A percentile compares a stretch with the other conserved stretches of the same genome.
Conservation (phyloP, 768 basidiomycete genomes). For the Boletellus ananiceps region DNA sequence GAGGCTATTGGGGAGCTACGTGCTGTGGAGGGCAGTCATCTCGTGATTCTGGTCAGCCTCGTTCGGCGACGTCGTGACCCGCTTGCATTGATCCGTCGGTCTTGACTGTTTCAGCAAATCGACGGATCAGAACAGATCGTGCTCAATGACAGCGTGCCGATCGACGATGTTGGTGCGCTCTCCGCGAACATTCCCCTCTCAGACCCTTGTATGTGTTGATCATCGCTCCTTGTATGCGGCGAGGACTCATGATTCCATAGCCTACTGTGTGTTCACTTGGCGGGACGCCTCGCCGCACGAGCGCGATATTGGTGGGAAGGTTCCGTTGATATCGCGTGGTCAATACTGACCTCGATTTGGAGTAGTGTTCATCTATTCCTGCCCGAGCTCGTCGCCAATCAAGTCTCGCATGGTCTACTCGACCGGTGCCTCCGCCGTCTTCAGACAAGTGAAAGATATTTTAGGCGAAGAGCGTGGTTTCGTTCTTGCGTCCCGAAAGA, state of each 20-base stretch:
- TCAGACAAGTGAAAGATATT: slow-evolving; percentile 50
- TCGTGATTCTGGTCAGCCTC: slow-evolving; percentile 62
- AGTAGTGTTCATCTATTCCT: slow-evolving; percentile 87
- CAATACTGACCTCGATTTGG: slow-evolving; percentile 4
- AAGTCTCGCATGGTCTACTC: slow-evolving; percentile 90
- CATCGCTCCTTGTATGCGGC: background rate
- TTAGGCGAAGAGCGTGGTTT: slow-evolving; percentile 41
- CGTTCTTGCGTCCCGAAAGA: slow-evolving; percentile 50
- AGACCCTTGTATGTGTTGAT: slow-evolving; percentile 46
- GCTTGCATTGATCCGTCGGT: background rate
- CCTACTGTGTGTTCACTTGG: slow-evolving; percentile 69
- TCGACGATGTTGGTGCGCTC: slow-evolving; percentile 42
- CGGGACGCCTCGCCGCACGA: slow-evolving; percentile 40
- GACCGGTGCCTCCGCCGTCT: slow-evolving; percentile 55
- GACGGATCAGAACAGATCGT: slow-evolving; percentile 62
- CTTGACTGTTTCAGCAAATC: slow-evolving; percentile 48
- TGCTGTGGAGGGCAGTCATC: slow-evolving; percentile 40
- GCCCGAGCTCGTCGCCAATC: slow-evolving; percentile 75
- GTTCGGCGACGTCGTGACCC: background rate
- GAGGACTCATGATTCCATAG: slow-evolving; percentile 18
- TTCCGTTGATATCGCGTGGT: background rate
- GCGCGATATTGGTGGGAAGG: slow-evolving; percentile 56
- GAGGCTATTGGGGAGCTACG: slow-evolving; percentile 60
- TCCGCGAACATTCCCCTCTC: slow-evolving; percentile 46
- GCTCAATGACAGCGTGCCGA: slow-evolving; percentile 37